Base-by-base conservation (phyloP, 1,139 yeast species). In the Taphrina pruni region DNA sequence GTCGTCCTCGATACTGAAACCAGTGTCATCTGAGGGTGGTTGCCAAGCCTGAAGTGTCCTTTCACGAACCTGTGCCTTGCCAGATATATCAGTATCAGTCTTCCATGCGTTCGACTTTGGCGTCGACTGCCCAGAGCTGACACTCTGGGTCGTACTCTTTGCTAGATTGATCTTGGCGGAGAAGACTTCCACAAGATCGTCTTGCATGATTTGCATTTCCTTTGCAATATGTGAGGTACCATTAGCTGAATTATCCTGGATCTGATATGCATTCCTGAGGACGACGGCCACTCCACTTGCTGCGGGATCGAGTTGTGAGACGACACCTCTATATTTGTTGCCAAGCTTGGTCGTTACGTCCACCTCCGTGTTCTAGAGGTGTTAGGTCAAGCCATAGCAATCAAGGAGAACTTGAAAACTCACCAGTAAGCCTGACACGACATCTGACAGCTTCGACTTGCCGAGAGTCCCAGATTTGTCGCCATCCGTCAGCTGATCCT, bases 31-130 rank as follows among this genome's bases (percentile, higher is more conserved):
- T 12, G 80, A 85, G 6, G 97, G 96, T 6, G 97, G 96, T 21
- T 86, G 86, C 99, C 99, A 94, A 75, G 84, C 85, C 77, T 90
- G 87, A 70, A 94, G 83, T 75, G 89, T 96, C 64, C 94, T 84
- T 77, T 88, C 91, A 72, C 81, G 83, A 67, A 83, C 75, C 32
- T 79, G 79, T 1, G 20, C 17, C n/a, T 50, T 55, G 41, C 69
- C 68, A 1, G 69, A 64, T 68, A 94, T 93, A 77, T 89, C 97
- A 2, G 88, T 79, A 78, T 94, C 98, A 0, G 97, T 94, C 76
- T 85, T 87, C 82, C 94, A 93, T 21, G 76, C 73, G 26, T 66
- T 55, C 11, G 55, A 21, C 54, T 43, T 35, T n/a, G 65, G 50
- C 11, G 55, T 7, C 12, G 62, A 11, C 12, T 12, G 17, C 12